Percentiles rank a stretch among this genome's conserved stretches.
phyloP scores from a whole-genome alignment of 345 rosid genomes.

The rapeseed (Brassica napus) region Da-Ae NC_063438.1:18899001-18899500 shows the following conservation, averaged over 20 bases:
- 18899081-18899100: slow-evolving; percentile 62
- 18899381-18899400: slow-evolving; percentile 68
- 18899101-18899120: slow-evolving; percentile 83
- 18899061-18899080: slow-evolving; percentile 67
- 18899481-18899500: slow-evolving; percentile 61
- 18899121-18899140: slow-evolving; percentile 93
- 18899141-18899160: slow-evolving; percentile 53
- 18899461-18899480: slow-evolving; percentile 74
- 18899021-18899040: slow-evolving; percentile 70
- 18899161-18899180: slow-evolving; percentile 80
- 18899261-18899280: slow-evolving; percentile 71
- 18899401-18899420: slow-evolving; percentile 64
- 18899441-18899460: slow-evolving; percentile 87
- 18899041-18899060: slow-evolving; percentile 57
- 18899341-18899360: slow-evolving; percentile 83
- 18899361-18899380: slow-evolving; percentile 81
- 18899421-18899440: slow-evolving; percentile 77
- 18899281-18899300: slow-evolving; percentile 54
- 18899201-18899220: slow-evolving; percentile 75
- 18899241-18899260: slow-evolving; percentile 75
- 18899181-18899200: slow-evolving; percentile 74
- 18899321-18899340: slow-evolving; percentile 62
- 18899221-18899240: slow-evolving; percentile 88
- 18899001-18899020: slow-evolving; percentile 75
- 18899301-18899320: slow-evolving; percentile 32